phyloP scores from a whole-genome alignment of 306 rosid genomes.

The Carpinus fangiana region DNA sequence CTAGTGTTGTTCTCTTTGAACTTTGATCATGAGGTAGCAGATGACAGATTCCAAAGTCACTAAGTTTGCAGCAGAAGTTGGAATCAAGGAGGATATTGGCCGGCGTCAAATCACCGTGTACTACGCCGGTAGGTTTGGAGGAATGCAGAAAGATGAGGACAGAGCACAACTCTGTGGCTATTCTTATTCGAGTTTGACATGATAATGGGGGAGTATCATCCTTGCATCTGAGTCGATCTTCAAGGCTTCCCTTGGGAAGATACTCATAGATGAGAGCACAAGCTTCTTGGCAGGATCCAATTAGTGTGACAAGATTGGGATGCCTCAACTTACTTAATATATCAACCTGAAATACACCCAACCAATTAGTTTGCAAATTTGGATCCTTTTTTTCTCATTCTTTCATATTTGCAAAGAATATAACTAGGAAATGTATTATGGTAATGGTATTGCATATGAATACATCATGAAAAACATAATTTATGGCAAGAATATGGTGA shows the following conservation, averaged over 20 bases:
- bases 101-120: constrained; percentile 3
- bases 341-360: background rate
- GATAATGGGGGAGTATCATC: background rate
- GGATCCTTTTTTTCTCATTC: background rate
- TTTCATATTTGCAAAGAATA: background rate
- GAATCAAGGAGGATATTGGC: background rate
- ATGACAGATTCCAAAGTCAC: constrained; percentile 8
- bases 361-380: background rate
- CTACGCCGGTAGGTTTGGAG: background rate
- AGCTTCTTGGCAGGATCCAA: background rate
- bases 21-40: background rate
- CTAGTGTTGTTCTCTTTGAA: constrained; percentile 9
- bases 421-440: background rate
- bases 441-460: background rate
- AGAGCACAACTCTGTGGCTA: constrained; percentile 4
- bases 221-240: background rate
- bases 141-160: background rate
- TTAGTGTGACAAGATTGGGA: background rate
- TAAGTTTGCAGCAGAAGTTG: background rate
- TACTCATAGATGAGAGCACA: constrained; percentile 1
- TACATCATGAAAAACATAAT: background rate
- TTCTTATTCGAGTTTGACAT: background rate
- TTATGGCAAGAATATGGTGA: background rate
- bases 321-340: background rate
- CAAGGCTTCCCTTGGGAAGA: constrained; percentile 1